Conservation (phyloP, 148 eudicot genomes). For the Cornus suecica region DNA sequence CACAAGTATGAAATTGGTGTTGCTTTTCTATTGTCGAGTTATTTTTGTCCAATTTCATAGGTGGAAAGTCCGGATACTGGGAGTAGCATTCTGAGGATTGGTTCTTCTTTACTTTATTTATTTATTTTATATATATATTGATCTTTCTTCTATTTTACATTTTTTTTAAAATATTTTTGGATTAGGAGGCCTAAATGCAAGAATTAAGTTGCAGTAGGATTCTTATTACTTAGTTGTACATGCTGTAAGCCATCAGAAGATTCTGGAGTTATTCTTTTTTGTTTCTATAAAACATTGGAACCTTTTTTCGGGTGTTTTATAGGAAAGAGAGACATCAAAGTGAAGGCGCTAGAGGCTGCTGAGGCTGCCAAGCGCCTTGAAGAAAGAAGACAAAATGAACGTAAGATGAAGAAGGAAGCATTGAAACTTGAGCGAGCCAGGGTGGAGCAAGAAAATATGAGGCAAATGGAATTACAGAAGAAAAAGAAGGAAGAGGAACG, state of each 20-base stretch:
- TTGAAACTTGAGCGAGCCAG: conserved; percentile 69
- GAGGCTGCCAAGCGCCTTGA: conserved; percentile 78
- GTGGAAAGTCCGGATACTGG: too few relatives aligned
- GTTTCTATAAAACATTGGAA: not conserved
- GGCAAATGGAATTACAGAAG: conserved; percentile 55
- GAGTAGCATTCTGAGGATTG: not conserved
- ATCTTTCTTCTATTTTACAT: too few relatives aligned
- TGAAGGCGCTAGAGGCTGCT: conserved; percentile 89
- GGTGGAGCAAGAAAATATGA: conserved; percentile 65
- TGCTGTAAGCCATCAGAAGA: not conserved
- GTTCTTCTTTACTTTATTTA: not conserved
- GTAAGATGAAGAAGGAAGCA: conserved; percentile 81
- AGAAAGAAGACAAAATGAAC: conserved; percentile 71
- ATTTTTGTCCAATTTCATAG: not conserved
- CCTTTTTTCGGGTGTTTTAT: conserved; percentile 25
- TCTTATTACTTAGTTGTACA: not conserved
- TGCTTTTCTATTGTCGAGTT: not conserved
- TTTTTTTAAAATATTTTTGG: too few relatives aligned
- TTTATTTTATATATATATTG: too few relatives aligned
- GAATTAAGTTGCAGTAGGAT: not conserved
- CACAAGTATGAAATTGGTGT: not conserved
- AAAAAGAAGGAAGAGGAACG: conserved; percentile 65
- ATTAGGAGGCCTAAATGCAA: not conserved
- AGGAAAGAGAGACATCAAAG: conserved; percentile 85
- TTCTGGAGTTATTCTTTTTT: not conserved